A percentile compares a stretch with the other conserved stretches of the same genome.
Conservation (phyloP, 208 protist genomes). For the Entamoeba invadens region DNA sequence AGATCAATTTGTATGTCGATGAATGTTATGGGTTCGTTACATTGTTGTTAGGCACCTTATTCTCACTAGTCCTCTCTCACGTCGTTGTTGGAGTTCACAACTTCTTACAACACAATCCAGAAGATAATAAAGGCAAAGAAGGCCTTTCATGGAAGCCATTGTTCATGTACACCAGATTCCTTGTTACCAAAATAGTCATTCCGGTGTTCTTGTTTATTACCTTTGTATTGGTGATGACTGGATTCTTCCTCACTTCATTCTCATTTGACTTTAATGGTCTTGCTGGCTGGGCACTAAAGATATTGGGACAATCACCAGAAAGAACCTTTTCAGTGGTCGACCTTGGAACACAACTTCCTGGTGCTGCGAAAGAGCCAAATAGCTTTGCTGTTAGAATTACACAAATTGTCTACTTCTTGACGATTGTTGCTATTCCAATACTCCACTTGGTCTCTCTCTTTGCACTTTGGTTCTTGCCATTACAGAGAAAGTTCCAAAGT, state of each 20-base stretch:
- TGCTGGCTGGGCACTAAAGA: background rate
- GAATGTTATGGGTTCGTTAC: slow-evolving; percentile 31
- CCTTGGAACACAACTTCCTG: background rate
- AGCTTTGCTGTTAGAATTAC: background rate
- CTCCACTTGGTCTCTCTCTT: slow-evolving; percentile 37
- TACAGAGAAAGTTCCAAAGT: slow-evolving; percentile 27
- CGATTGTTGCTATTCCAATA: slow-evolving; percentile 37
- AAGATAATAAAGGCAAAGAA: background rate
- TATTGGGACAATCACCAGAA: background rate
- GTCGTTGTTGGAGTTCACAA: slow-evolving; percentile 33
- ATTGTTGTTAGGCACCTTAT: slow-evolving; percentile 39
- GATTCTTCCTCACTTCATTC: background rate
- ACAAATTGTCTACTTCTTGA: background rate
- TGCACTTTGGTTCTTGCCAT: slow-evolving; percentile 45
- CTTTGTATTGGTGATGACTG: background rate
- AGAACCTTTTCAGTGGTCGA: background rate
- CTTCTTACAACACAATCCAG: background rate
- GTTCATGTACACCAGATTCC: background rate
- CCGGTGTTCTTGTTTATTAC: background rate
- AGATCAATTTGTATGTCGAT: slow-evolving; percentile 27
- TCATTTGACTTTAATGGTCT: background rate
- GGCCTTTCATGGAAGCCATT: background rate
- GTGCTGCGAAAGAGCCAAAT: background rate
- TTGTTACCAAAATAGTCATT: background rate
- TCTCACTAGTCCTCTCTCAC: slow-evolving; percentile 34